Evolutionary conservation across 2,329 filamentous ascomycete species (phyloP).

Genomic region (Scorias spongiosa): DNA sequence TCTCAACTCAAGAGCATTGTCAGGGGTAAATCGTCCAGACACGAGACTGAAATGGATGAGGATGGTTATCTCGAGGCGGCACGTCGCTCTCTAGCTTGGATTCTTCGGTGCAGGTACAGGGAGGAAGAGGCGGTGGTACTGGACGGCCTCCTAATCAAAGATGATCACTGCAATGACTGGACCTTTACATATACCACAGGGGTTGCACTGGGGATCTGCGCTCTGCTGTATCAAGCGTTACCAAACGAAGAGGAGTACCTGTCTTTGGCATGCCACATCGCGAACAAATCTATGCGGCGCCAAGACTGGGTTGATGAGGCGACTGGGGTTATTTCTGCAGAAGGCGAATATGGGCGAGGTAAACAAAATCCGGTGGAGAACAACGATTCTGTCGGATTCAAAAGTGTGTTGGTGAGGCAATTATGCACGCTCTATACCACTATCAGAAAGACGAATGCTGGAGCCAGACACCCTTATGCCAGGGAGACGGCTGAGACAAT

Average conservation of each 20-base stretch:
- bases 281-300: slow-evolving; percentile 10
- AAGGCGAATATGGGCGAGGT: slow-evolving; percentile 11
- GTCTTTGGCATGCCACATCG: slow-evolving; percentile 12
- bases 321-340: slow-evolving; percentile 12
- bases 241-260: slow-evolving; percentile 9
- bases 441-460: slow-evolving; percentile 2
- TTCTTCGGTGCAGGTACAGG: slow-evolving; percentile 14
- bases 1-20: neutral
- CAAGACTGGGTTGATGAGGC: slow-evolving; percentile 11
- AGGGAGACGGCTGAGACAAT: slow-evolving; percentile 6
- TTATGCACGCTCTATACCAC: slow-evolving; percentile 11
- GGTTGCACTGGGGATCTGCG: slow-evolving; percentile 12
- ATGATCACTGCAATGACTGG: slow-evolving; percentile 12
- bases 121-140: slow-evolving; percentile 11
- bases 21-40: neutral
- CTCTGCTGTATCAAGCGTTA: slow-evolving; percentile 10
- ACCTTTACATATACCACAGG: slow-evolving; percentile 16
- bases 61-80: slow-evolving; percentile 9
- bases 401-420: slow-evolving; percentile 13
- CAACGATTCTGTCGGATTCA: slow-evolving; percentile 16
- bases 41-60: neutral
- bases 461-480: slow-evolving; percentile 1
- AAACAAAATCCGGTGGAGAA: slow-evolving; percentile 11
- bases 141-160: slow-evolving; percentile 12
- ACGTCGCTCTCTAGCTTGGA: slow-evolving; percentile 12